These are phyloP conservation scores for Paracoccidioides lutzii DNA, from an alignment of 2,329 filamentous ascomycete genomes.

Conservation along the genomic window DNA sequence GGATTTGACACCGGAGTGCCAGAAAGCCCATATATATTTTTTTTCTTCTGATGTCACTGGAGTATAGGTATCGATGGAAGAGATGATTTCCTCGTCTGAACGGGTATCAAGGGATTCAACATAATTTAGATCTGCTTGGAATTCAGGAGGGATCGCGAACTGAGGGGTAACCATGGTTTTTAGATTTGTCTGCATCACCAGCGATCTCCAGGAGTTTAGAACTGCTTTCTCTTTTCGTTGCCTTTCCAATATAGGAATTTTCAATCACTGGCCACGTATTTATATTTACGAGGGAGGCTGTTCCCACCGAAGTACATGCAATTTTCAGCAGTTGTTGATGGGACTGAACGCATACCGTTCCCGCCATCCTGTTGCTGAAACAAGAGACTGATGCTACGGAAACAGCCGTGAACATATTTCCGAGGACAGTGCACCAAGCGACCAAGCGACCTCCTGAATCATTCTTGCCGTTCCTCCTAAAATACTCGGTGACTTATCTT, in stretches of 20 bases:
- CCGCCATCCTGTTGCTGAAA: too few relatives aligned
- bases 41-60: slow-evolving; percentile 11
- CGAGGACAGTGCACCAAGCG: too few relatives aligned
- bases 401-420: too few relatives aligned
- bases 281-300: neutral
- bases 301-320: neutral
- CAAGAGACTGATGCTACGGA: too few relatives aligned
- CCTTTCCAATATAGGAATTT: neutral
- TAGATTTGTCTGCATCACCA: neutral
- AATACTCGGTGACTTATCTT: too few relatives aligned
- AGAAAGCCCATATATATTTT: slow-evolving; percentile 36
- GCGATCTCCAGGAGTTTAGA: neutral
- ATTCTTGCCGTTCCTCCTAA: too few relatives aligned
- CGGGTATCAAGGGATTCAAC: neutral
- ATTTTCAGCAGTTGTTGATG: too few relatives aligned
- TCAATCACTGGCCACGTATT: neutral
- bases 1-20: slow-evolving; percentile 25
- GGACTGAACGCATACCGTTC: too few relatives aligned
- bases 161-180: neutral
- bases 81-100: neutral
- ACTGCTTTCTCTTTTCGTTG: neutral
- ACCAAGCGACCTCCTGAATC: too few relatives aligned
- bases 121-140: neutral
- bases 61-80: neutral
- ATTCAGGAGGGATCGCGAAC: neutral